Evolutionary conservation across 108 stramenopile species (phyloP), one percentile per base, ranked within the genome.

Genomic region (Skeletonema marinoi): DNA sequence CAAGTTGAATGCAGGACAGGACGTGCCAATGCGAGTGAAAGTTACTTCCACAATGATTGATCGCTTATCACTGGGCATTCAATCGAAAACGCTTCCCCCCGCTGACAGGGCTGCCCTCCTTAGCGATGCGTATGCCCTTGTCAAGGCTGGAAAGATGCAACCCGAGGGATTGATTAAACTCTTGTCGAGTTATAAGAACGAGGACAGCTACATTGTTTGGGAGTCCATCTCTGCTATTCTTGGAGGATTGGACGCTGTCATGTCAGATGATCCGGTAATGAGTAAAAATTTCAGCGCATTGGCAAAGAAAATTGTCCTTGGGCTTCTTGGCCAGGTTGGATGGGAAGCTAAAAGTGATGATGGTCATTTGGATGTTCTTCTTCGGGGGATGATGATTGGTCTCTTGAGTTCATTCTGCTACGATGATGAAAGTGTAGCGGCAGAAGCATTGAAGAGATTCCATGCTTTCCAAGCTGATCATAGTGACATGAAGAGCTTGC

Each of bases 1-100:
- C 65, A 98, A 98, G 85, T 85, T 98, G 38, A 98, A 98, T 85
- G 92, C 93, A 8, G 94, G 94, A 31, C 98, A 98, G 73, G 93
- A 98, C 70, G 97, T 96, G 4, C 96, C 96, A 6, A 92, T 98
- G 90, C 89, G 98, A 5, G 96, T 98, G 30, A 82, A 83, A 36
- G 90, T 92, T 70, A 88, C 90, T 6, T 72, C 86, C 8, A 90
- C 85, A 64, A 95, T 97, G 94, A 68, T 97, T 51, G 66, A 88
- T 14, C 87, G 90, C 32, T 76, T 92, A 68, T 72, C 66, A 19
- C 83, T 75, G 32, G 95, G 89, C 11, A 86, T 98, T 41, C 60
- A 59, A 32, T 68, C 71, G 38, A 88, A 89, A 72, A 71, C 88
- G 12, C 65, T 98, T 69, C 85, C 75, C 39, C 79, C 93, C 19